phyloP scores from a whole-genome alignment of 2,329 filamentous ascomycete species.

The Aspergillus caelatus region DNA sequence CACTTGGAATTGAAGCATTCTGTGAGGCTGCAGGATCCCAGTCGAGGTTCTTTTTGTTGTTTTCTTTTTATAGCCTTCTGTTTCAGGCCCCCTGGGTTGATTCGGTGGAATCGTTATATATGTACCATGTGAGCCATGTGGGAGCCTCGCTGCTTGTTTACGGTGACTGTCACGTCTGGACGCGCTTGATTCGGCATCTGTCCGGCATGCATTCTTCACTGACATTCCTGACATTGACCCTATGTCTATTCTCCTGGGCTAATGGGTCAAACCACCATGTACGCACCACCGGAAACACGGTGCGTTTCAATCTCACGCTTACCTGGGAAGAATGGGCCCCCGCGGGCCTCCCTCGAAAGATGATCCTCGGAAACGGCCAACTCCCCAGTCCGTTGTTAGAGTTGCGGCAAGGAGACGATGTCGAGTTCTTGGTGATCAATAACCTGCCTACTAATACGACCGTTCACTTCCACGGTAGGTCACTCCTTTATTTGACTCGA shows the following conservation, averaged over 20 bases:
- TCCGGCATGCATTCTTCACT: background rate
- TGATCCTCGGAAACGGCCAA: conserved; percentile 31
- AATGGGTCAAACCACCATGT: conserved; percentile 7
- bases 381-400: conserved; percentile 32
- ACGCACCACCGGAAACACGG: conserved; percentile 15
- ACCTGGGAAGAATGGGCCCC: conserved; percentile 34
- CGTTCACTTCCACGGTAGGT: conserved; percentile 36
- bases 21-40: background rate
- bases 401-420: conserved; percentile 30
- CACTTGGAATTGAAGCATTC: background rate
- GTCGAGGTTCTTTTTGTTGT: background rate
- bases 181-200: background rate
- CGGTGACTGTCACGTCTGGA: background rate
- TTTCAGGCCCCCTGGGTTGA: background rate
- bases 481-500: background rate
- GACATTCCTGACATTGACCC: conserved; percentile 11
- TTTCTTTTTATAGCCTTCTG: background rate
- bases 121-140: background rate
- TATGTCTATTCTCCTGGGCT: conserved; percentile 12
- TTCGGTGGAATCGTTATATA: background rate
- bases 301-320: conserved; percentile 34
- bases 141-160: background rate
- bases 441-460: conserved; percentile 26
- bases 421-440: conserved; percentile 33
- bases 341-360: conserved; percentile 31